Percentiles rank a stretch among this genome's conserved stretches.
Evolutionary conservation across 2,329 filamentous ascomycete species (phyloP).

Genomic region (Aspergillus novoparasiticus): DNA sequence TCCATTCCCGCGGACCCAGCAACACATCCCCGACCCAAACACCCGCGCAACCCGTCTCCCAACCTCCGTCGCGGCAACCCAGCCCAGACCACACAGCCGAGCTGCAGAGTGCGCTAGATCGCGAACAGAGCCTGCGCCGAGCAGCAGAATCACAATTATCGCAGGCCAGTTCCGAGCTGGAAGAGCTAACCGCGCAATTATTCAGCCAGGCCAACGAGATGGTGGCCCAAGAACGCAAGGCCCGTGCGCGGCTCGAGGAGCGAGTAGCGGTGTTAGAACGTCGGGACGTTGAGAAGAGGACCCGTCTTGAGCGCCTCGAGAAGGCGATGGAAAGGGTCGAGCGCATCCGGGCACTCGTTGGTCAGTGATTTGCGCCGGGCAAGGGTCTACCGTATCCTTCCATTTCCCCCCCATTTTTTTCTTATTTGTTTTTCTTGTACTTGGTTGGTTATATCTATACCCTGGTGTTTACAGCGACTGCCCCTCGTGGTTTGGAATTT

Average conservation of each 20-base stretch:
- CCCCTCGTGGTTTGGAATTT: slow-evolving; percentile 7
- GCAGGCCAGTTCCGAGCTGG: slow-evolving; percentile 60
- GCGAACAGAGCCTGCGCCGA: slow-evolving; percentile 57
- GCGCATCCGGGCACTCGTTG: slow-evolving; percentile 58
- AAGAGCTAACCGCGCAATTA: slow-evolving; percentile 61
- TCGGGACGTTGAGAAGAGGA: slow-evolving; percentile 54
- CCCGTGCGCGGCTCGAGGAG: slow-evolving; percentile 55
- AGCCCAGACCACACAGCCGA: slow-evolving; percentile 38
- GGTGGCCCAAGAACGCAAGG: slow-evolving; percentile 64
- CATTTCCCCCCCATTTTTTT: background rate
- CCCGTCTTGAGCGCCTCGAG: slow-evolving; percentile 57
- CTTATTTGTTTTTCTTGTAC: slow-evolving; percentile 1
- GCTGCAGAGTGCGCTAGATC: slow-evolving; percentile 56
- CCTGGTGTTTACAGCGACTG: slow-evolving; percentile 5
- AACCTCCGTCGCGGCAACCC: slow-evolving; percentile 26
- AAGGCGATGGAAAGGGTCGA: slow-evolving; percentile 60
- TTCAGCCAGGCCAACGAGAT: slow-evolving; percentile 69
- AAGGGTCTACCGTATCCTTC: background rate
- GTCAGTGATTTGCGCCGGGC: slow-evolving; percentile 22
- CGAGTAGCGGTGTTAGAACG: slow-evolving; percentile 49
- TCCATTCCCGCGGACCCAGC: slow-evolving; percentile 42
- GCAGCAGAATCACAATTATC: slow-evolving; percentile 60
- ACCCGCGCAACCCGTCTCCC: slow-evolving; percentile 12
- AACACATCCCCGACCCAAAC: slow-evolving; percentile 30
- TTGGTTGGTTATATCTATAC: slow-evolving; percentile 3